Base-by-base conservation (phyloP, 164 flowering plant genomes). In the Cinnamomum micranthum region DNA sequence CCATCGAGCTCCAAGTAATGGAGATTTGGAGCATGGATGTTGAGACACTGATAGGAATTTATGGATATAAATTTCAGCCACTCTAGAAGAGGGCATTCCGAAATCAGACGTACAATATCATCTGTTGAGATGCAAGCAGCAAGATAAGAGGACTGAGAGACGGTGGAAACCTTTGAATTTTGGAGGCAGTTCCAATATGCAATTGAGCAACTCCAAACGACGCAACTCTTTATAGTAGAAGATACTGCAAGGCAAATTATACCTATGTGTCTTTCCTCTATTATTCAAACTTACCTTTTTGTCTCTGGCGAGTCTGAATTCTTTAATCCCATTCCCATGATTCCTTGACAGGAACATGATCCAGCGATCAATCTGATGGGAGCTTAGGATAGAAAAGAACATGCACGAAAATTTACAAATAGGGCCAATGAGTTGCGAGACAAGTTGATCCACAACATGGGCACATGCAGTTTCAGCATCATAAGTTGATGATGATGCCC, bases 361-460 rank as follows among this genome's bases (percentile, higher is more conserved):
- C 91, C 91, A 89, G 25, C 85, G 77, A 75, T 87, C 88, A 58
- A 89, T 82, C 63, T 85, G 87, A 75, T 68, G 59, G 28, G 82
- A 84, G 35, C 81, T 69, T 69, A 28, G 31, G 81, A 76, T 71
- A 87, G 85, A 31, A 80, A 79, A 66, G 82, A 83, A 65, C 86
- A 41, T 81, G 65, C 87, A 84, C 80, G 79, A 81, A 79, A 89
- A 89, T 79, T 81, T 85, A 59, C 73, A 75, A 33, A 87, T 84
- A n/a, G 88, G 87, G 66, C 89, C 88, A 65, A 58, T 74, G 55
- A 87, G 91, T 69, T 85, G 86, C 72, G 86, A 77, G 35, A 89
- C 85, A 41, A 84, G 89, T 71, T 80, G 89, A 71, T 89, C 31
- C 31, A 28, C 31, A 28, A 28, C 31, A 28, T 28, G 31, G 31